Evolutionary conservation across 1,284 basidiomycete genomes (phyloP).

Genomic region (Apiotrichum veenhuisii): DNA sequence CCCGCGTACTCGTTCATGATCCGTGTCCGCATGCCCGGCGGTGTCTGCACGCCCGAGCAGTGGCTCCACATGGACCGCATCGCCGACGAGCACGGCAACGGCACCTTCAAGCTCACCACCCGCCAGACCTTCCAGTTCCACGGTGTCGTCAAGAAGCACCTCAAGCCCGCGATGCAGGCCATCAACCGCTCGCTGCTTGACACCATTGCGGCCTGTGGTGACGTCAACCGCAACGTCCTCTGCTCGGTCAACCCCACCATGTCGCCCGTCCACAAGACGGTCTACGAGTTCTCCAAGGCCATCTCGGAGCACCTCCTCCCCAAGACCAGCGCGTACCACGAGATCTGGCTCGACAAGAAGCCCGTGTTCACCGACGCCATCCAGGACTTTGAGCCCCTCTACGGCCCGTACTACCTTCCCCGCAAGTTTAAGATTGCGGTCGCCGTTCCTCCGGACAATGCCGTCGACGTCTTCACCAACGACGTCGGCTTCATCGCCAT

Average conservation of each 20-base stretch:
- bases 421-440: constrained; percentile 99
- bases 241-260: constrained; percentile 86
- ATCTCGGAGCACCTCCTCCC: constrained; percentile 87
- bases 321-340: constrained; percentile 90
- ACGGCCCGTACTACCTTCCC: constrained; percentile 95
- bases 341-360: constrained; percentile 99
- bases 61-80: constrained; percentile 97
- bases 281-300: constrained; percentile 79
- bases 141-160: constrained; percentile 89
- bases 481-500: constrained; percentile 95
- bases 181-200: constrained; percentile 91
- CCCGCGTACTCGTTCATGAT: constrained; percentile 99
- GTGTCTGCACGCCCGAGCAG: constrained; percentile 85
- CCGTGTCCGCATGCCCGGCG: constrained; percentile 90
- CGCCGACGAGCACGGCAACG: constrained; percentile 88
- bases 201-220: constrained; percentile 96
- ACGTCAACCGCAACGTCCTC: constrained; percentile 85
- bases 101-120: constrained; percentile 96
- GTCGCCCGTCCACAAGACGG: constrained; percentile 77
- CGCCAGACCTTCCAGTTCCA: constrained; percentile 99
- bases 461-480: constrained; percentile 93
- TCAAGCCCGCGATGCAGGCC: constrained; percentile 94
- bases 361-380: constrained; percentile 84
- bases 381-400: constrained; percentile 92
- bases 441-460: constrained; percentile 93